Evolutionary conservation across 192 early-diverging fungal species (phyloP), one percentile per base, ranked within the genome.

Genomic region (Coemansia sp.): DNA sequence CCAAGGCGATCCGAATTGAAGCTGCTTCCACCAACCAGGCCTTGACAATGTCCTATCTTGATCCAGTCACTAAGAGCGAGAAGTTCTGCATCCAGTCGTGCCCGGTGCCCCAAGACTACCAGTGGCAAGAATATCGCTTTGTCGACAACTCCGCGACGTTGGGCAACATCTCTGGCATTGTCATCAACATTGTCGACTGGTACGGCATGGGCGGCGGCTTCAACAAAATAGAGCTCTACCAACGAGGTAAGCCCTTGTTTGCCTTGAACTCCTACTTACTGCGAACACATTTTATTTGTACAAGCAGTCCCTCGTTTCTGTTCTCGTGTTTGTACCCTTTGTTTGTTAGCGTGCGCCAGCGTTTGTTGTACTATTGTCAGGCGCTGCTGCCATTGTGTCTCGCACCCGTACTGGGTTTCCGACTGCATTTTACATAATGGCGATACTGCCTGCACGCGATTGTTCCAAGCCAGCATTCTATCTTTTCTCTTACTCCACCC

Each of bases 1-100:
- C 92, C 45, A 85, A 89, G 41, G 62, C 75, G 23, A 92, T 93
- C 69, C 85, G 88, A n/a, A 65, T 92, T 31, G 82, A 89, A 72
- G 84, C 87, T 11, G 80, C 76, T 23, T 70, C 83, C 2, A 78
- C 83, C 17, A 88, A 91, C 68, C 72, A 80, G 62, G 77, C 76
- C 34, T 68, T 90, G 42, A 75, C 85, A 45, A 73, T 93, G 50
- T 84, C 87, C 4, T 93, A 92, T 45, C 63, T 88, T 8, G 90
- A 93, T 55, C 87, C 86, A 15, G 34, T 42, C n/a, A 85, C 87
- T 0, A 64, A 74, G 17, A 34, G 73, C 17, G 70, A 77, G 6
- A 27, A 44, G 23, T 68, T 74, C 23, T 85, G 84, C 75, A 57
- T 59, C 36, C 71, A 82, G 53, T 63, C 66, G 41, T 85, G 84